Conservation (phyloP, 148 eudicot species). For the Drosera capensis region DNA sequence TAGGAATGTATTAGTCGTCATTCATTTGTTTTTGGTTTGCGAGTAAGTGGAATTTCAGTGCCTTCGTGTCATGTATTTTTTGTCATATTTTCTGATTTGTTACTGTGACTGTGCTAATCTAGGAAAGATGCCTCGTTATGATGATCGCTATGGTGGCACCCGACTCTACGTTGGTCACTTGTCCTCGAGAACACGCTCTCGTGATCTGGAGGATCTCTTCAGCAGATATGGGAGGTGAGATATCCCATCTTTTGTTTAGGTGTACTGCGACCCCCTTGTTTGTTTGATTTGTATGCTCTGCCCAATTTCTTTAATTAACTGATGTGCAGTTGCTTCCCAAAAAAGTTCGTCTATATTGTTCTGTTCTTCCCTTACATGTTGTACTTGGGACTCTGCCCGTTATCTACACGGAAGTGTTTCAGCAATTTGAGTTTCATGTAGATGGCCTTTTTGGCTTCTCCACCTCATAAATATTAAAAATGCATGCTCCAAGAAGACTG, state of each 20-base stretch:
- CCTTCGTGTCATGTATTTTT: no score
- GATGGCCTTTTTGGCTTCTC: background rate
- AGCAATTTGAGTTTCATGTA: background rate
- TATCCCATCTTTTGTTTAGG: background rate
- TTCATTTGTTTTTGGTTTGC: no score
- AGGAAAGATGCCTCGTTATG: slow-evolving; percentile 62
- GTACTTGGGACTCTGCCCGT: no score
- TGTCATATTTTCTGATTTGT: no score
- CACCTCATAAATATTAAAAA: slow-evolving; percentile 1
- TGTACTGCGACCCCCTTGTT: background rate
- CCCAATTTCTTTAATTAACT: no score
- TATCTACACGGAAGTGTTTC: background rate
- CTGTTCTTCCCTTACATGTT: no score
- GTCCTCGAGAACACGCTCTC: slow-evolving; percentile 69
- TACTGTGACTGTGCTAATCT: no score
- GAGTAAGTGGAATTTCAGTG: no score
- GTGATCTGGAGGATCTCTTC: slow-evolving; percentile 71
- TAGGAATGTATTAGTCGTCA: no score
- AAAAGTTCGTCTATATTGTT: no score
- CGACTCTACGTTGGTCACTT: slow-evolving; percentile 93
- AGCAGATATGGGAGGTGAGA: slow-evolving; percentile 88
- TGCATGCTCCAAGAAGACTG: slow-evolving; percentile 29
- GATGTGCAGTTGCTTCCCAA: no score
- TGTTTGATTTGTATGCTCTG: no score
- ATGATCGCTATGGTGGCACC: slow-evolving; percentile 36